Percentiles rank a stretch among this genome's conserved stretches.
Conservation (phyloP, 495 filamentous ascomycete species). For the Penicillium arizonense region DNA sequence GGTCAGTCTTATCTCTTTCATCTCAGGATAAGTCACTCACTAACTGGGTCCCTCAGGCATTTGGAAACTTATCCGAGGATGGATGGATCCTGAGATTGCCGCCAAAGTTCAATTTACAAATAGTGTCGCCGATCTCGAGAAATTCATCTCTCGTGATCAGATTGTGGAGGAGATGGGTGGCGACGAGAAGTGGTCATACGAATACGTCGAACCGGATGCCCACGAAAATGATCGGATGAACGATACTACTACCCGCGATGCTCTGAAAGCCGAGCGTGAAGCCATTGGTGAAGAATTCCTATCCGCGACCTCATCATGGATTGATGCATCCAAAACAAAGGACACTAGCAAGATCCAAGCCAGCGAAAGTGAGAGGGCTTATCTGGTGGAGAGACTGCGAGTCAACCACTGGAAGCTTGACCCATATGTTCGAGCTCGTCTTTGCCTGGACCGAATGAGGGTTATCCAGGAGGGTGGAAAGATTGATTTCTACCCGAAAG, state of each 20-base stretch:
- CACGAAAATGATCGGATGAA: conserved; percentile 72
- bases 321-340: conserved; percentile 42
- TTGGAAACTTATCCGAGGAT: conserved; percentile 85
- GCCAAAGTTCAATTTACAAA: conserved; percentile 92
- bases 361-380: conserved; percentile 55
- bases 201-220: conserved; percentile 70
- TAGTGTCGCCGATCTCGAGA: conserved; percentile 67
- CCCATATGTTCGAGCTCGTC: conserved; percentile 69
- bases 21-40: neutral
- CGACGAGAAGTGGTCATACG: conserved; percentile 75
- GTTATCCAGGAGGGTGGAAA: conserved; percentile 62
- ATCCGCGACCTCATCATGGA: conserved; percentile 67
- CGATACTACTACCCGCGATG: conserved; percentile 59
- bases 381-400: conserved; percentile 59
- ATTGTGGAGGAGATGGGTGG: conserved; percentile 79
- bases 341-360: conserved; percentile 25
- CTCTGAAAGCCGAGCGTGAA: conserved; percentile 56
- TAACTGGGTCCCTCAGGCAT: conserved; percentile 47
- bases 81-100: conserved; percentile 95
- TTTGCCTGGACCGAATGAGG: conserved; percentile 66
- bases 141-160: conserved; percentile 65
- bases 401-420: conserved; percentile 83
- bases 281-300: conserved; percentile 67
- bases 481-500: conserved; percentile 60
- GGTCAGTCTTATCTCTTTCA: conserved; percentile 38